Percentiles rank a stretch among this genome's conserved stretches.
phyloP scores from a whole-genome alignment of 225 moss, liverwort and hornwort species.

The Pseudoscleropodium purum region DNA sequence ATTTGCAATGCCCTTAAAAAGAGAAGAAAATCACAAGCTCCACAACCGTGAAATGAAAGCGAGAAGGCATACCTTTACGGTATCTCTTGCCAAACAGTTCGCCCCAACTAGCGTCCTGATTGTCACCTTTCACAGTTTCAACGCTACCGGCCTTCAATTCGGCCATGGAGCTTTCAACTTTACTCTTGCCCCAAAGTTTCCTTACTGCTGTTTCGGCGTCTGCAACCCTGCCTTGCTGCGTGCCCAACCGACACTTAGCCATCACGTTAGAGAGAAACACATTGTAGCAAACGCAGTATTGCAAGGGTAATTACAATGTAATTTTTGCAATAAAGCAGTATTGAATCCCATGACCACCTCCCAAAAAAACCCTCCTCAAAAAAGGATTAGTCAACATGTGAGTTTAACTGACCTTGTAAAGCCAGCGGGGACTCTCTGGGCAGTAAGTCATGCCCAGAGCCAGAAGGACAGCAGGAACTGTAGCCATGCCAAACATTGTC shows the following conservation, averaged over 20 bases:
- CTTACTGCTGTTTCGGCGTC: conserved; percentile 67
- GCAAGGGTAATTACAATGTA: background rate
- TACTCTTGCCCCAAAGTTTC: conserved; percentile 80
- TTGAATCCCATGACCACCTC: background rate
- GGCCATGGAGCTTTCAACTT: conserved; percentile 62
- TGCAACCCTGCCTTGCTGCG: conserved; percentile 69
- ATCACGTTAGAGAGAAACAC: background rate
- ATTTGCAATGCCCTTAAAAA: background rate
- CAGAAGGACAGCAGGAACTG: conserved; percentile 60
- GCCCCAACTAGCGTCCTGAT: conserved; percentile 65
- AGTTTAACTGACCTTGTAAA: conserved; percentile 51
- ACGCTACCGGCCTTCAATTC: conserved; percentile 50
- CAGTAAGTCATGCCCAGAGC: conserved; percentile 73
- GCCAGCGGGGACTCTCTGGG: conserved; percentile 98
- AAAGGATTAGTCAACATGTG: background rate
- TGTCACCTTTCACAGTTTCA: conserved; percentile 38
- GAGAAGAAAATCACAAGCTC: background rate
- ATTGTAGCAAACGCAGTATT: background rate
- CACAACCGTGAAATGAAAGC: background rate
- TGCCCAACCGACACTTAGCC: background rate
- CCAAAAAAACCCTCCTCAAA: background rate
- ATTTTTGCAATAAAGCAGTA: background rate
- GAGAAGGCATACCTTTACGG: conserved; percentile 39
- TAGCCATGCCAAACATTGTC: conserved; percentile 73
- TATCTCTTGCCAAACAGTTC: conserved; percentile 74